Percentiles rank a stretch among this genome's conserved stretches.
phyloP scores from a whole-genome alignment of 1,139 yeast species.

The Saccharomycopsis hybrid region DNA sequence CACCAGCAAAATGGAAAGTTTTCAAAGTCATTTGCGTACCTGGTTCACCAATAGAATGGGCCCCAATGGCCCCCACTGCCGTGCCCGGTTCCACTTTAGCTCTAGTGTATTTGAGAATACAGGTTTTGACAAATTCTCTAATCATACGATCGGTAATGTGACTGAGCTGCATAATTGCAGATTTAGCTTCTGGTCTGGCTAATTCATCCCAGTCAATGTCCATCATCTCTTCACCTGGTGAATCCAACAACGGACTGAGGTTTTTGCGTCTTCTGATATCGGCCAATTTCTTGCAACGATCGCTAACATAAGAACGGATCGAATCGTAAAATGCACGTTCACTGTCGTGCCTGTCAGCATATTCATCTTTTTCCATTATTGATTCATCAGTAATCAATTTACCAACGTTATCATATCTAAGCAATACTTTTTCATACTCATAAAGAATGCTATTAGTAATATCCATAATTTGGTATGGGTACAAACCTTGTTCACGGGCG shows the following conservation, averaged over 20 bases:
- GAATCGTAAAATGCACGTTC: slow-evolving; percentile 79
- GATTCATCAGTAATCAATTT: slow-evolving; percentile 38
- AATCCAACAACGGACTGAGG: slow-evolving; percentile 38
- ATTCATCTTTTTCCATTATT: slow-evolving; percentile 44
- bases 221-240: slow-evolving; percentile 36
- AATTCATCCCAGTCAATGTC: slow-evolving; percentile 43
- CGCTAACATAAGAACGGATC: slow-evolving; percentile 52
- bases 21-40: slow-evolving; percentile 99
- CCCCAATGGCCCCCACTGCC: slow-evolving; percentile 98
- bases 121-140: slow-evolving; percentile 63
- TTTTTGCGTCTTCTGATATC: slow-evolving; percentile 50
- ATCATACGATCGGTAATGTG: slow-evolving; percentile 62
- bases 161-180: slow-evolving; percentile 64
- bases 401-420: slow-evolving; percentile 73
- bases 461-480: slow-evolving; percentile 64
- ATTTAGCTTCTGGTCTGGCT: slow-evolving; percentile 27
- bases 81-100: slow-evolving; percentile 99
- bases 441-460: slow-evolving; percentile 48
- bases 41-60: slow-evolving; percentile 98
- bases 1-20: slow-evolving; percentile 99
- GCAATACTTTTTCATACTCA: slow-evolving; percentile 54
- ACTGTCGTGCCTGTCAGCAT: slow-evolving; percentile 77
- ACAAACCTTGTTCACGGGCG: slow-evolving; percentile 47
- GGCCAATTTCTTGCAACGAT: slow-evolving; percentile 54
- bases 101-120: slow-evolving; percentile 74